Evolutionary conservation across 768 basidiomycete species (phyloP).

Genomic region (Mycena galopus): DNA sequence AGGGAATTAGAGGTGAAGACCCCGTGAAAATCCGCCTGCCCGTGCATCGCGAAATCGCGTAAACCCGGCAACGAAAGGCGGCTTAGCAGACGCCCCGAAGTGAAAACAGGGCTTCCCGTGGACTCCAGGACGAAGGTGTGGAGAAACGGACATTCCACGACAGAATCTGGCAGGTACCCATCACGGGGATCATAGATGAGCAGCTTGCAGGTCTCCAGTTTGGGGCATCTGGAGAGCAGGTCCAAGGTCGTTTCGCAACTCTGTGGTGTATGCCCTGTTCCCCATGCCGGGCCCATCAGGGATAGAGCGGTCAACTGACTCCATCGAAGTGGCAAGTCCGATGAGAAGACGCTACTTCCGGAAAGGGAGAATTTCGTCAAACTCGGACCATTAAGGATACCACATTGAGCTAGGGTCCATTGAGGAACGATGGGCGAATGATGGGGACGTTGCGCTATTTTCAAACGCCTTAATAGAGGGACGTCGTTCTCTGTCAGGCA

Average conservation of each 20-base stretch:
- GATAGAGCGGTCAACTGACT: not conserved
- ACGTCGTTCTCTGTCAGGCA: constrained; percentile 4
- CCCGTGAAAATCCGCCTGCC: not conserved
- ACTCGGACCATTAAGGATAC: not conserved
- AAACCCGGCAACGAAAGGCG: constrained; percentile 11
- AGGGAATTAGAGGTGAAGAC: not conserved
- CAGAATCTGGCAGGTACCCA: not conserved
- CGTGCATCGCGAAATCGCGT: constrained; percentile 6
- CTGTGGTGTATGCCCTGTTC: not conserved
- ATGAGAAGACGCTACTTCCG: not conserved
- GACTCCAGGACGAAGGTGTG: not conserved
- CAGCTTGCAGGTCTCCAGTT: not conserved
- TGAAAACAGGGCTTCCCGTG: not conserved
- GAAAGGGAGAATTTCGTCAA: not conserved
- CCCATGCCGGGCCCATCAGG: not conserved
- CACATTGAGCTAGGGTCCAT: not conserved
- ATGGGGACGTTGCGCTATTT: not conserved
- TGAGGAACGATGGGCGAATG: not conserved
- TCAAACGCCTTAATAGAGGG: not conserved
- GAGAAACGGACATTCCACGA: not conserved
- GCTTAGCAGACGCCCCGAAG: not conserved
- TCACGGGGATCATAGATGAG: not conserved
- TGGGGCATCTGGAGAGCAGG: constrained; percentile 2
- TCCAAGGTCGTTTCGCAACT: not conserved
- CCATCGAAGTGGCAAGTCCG: constrained; percentile 1